A percentile compares a stretch with the other conserved stretches of the same genome.
Conservation (phyloP, 1,284 basidiomycete species). For the Irpex rosettiformis region DNA sequence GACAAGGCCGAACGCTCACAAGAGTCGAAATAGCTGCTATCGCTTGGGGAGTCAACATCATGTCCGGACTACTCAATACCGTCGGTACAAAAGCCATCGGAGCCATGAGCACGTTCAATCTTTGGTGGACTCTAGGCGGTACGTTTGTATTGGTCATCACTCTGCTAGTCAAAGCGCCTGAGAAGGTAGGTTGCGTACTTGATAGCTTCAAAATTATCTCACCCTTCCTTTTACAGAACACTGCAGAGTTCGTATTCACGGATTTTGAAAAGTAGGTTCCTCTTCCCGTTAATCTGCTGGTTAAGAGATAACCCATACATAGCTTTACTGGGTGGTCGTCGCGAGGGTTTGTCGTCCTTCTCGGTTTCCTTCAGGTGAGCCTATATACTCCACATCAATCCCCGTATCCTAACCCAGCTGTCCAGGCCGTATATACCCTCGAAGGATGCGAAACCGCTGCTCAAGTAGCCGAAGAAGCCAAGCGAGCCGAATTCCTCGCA, state of each 20-base stretch:
- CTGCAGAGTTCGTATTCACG: conserved; percentile 52
- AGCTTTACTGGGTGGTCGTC: conserved; percentile 57
- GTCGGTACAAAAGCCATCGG: conserved; percentile 57
- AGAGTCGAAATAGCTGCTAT: conserved; percentile 51
- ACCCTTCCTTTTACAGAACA: conserved; percentile 36
- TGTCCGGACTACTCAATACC: conserved; percentile 48
- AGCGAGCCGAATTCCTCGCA: conserved; percentile 52
- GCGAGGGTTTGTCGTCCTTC: conserved; percentile 53
- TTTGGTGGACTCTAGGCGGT: conserved; percentile 65
- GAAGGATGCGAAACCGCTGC: conserved; percentile 64
- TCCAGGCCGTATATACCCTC: conserved; percentile 55
- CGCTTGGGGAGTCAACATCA: conserved; percentile 56
- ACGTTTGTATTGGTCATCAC: conserved; percentile 55
- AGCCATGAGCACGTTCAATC: conserved; percentile 50
- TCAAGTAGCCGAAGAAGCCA: conserved; percentile 59
- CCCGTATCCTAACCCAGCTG: not conserved
- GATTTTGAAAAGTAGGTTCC: conserved; percentile 48
- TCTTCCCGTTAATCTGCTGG: not conserved
- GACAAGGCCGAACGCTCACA: conserved; percentile 40
- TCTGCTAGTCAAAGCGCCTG: conserved; percentile 51
- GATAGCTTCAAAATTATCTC: not conserved
- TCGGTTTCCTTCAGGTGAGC: conserved; percentile 53
- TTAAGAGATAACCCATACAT: not conserved
- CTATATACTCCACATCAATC: not conserved
- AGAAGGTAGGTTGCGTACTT: conserved; percentile 35